A percentile compares a stretch with the other conserved stretches of the same genome.
Conservation (phyloP, 257 asterid species). For the Ballota nigra region DNA sequence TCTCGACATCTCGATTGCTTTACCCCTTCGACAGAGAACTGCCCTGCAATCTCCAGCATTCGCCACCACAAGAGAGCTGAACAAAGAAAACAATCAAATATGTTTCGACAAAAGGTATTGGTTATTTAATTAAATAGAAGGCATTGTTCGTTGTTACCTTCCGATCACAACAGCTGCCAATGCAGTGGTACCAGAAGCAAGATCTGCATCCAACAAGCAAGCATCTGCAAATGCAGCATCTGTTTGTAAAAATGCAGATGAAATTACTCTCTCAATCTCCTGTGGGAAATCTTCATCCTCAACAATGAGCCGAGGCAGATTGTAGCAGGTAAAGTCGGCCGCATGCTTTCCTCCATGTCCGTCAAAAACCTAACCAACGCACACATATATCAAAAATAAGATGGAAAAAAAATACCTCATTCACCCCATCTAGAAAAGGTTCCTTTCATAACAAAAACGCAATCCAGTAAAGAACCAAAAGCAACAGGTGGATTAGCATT, state of each 20-base stretch:
- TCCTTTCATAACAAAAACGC: too few relatives aligned
- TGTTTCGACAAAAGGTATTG: neutral
- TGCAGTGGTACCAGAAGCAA: slow-evolving; percentile 99
- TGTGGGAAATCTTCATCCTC: slow-evolving; percentile 70
- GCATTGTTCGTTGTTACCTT: too few relatives aligned
- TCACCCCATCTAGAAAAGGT: too few relatives aligned
- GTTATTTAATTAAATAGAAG: too few relatives aligned
- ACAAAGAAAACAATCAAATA: neutral
- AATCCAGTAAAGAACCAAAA: too few relatives aligned
- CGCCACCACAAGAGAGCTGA: slow-evolving; percentile 88
- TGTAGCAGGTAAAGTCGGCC: slow-evolving; percentile 85
- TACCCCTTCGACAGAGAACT: slow-evolving; percentile 87
- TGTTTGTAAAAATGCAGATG: slow-evolving; percentile 82
- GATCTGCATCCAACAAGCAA: slow-evolving; percentile 70
- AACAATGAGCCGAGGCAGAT: slow-evolving; percentile 74
- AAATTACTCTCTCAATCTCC: slow-evolving; percentile 65
- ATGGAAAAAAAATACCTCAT: too few relatives aligned
- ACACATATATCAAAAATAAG: too few relatives aligned
- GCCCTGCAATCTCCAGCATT: slow-evolving; percentile 99
- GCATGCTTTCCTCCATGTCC: slow-evolving; percentile 99
- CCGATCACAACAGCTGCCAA: slow-evolving; percentile 81
- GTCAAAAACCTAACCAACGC: slow-evolving; percentile 68
- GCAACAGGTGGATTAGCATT: too few relatives aligned
- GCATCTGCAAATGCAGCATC: slow-evolving; percentile 93
- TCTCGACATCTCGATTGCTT: slow-evolving; percentile 95